These are phyloP conservation scores for Saussurea involucrata DNA, from an alignment of 129 eudicot species.

Conservation along the genomic window DNA sequence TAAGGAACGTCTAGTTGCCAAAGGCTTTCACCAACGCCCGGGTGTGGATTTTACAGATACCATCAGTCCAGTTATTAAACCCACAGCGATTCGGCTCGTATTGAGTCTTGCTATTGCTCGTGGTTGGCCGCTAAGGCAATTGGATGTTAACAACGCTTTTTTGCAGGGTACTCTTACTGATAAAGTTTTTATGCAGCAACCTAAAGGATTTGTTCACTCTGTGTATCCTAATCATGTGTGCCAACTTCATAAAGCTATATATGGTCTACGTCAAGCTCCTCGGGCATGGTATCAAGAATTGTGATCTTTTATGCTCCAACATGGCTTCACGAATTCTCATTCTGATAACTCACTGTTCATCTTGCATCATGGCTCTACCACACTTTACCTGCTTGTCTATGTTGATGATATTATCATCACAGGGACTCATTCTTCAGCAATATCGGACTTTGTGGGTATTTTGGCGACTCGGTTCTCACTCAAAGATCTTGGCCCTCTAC, in stretches of 20 bases:
- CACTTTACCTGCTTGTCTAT: neutral
- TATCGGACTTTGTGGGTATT: neutral
- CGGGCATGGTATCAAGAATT: neutral
- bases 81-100: neutral
- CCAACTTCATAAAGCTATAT: neutral
- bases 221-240: neutral
- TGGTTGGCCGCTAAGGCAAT: neutral
- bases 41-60: neutral
- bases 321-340: neutral
- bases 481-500: neutral
- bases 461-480: neutral
- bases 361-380: neutral
- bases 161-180: neutral
- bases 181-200: neutral
- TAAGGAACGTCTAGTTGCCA: neutral
- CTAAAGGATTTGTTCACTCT: neutral
- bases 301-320: neutral
- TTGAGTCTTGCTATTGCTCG: neutral
- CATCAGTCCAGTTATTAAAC: neutral
- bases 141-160: neutral
- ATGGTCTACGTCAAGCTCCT: neutral
- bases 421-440: neutral
- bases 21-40: neutral
- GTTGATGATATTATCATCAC: neutral
- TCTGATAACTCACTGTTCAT: neutral